Conservation (phyloP, 805 yeast species). For the Cyberlindnera xishuangbannaensis region DNA sequence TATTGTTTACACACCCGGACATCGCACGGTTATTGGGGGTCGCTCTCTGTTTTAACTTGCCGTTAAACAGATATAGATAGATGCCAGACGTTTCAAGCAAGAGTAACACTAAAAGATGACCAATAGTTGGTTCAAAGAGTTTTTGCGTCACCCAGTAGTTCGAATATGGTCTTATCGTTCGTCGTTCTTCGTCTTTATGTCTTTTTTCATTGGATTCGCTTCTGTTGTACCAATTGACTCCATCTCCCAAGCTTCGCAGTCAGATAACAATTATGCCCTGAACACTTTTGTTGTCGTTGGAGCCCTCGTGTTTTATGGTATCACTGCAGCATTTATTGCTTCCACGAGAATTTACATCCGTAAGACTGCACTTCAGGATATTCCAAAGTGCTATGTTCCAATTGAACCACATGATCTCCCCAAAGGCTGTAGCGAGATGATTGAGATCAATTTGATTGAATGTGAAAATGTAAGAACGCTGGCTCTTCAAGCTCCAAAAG, state of each 20-base stretch:
- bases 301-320: conserved; percentile 56
- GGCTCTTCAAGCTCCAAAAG: conserved; percentile 37
- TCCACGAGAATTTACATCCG: conserved; percentile 54
- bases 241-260: conserved; percentile 52
- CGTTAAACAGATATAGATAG: too few relatives aligned
- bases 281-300: conserved; percentile 77
- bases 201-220: conserved; percentile 49
- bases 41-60: too few relatives aligned
- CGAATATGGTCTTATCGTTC: conserved; percentile 40
- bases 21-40: too few relatives aligned
- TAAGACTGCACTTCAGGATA: conserved; percentile 58
- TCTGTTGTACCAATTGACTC: conserved; percentile 79
- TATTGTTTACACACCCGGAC: too few relatives aligned
- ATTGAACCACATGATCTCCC: conserved; percentile 56
- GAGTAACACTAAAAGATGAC: background rate
- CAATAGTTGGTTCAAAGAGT: conserved; percentile 3
- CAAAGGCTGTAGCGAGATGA: conserved; percentile 33
- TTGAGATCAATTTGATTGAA: conserved; percentile 35
- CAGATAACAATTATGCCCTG: conserved; percentile 57
- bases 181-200: conserved; percentile 35
- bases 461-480: conserved; percentile 35
- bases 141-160: conserved; percentile 9
- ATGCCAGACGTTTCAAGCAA: too few relatives aligned
- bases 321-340: conserved; percentile 45
- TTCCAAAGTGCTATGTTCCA: conserved; percentile 76